Evolutionary conservation across 2,329 filamentous ascomycete genomes (phyloP), one percentile per base, ranked within the genome.

Genomic region (Pseudodiploospora longispora): DNA sequence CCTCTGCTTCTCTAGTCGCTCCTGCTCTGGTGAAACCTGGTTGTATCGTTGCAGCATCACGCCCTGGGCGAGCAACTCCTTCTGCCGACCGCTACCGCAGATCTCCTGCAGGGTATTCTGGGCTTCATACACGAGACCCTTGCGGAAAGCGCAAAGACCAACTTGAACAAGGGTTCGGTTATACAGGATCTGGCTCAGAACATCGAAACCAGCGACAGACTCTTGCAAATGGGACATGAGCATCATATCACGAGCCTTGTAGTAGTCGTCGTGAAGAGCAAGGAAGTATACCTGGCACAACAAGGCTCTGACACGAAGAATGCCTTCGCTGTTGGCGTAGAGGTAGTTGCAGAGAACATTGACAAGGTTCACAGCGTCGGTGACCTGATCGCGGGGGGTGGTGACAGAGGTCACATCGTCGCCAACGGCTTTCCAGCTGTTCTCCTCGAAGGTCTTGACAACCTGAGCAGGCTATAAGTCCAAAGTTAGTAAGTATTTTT

Each of bases 191-290:
- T 98, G 93, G 44, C 88, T 95, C 71, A 84, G 88, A 55, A 98
- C 86, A 60, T 98, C 93, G 61, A 98, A 98, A 70, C 87, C 94
- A 70, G 80, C 79, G 64, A 98, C 98, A 44, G 87, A 95, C 74
- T 98, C 93, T 63, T 96, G 91, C 62, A 98, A 74, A 72, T 98
- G 93, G 12, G 93, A 98, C 89, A 98, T 98, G 66, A 98, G 81
- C 84, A 97, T 95, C 85, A 98, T 91, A 67, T 98, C 94, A 54
- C 93, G 87, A 59, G 93, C 86, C 69, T 86, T 88, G 78, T 95
- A 97, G 77, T 97, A 98, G 59, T 95, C 84, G 69, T 96, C 90
- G 69, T 98, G 93, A 42, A 98, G 79, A 41, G 93, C 93, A 56
- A 96, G 77, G 82, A 95, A 95, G 75, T 98, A 98, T 51, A 98